Evolutionary conservation across 176 grass and related monocot genomes (phyloP).

Genomic region (Cenchrus fungigraminus): DNA sequence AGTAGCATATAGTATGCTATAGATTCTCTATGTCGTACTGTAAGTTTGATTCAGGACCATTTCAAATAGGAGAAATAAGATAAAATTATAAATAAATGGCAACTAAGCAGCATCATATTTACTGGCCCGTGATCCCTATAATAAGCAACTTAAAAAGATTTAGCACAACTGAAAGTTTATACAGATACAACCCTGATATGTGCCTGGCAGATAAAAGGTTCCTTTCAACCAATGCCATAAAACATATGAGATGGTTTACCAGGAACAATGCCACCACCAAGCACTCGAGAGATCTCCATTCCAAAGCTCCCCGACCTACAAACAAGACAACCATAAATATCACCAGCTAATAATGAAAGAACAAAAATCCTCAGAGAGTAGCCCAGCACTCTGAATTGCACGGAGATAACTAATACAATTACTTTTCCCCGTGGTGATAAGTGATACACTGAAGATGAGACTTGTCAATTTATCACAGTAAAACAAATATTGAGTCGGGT

Average conservation of each 20-base stretch:
- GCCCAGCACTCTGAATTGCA: neutral
- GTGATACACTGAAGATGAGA: neutral
- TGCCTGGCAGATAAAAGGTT: neutral
- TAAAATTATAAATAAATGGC: neutral
- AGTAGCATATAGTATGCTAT: neutral
- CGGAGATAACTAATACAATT: neutral
- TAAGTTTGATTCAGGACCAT: neutral
- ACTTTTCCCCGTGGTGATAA: neutral
- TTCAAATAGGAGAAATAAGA: neutral
- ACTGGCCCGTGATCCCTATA: neutral
- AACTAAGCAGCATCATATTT: neutral
- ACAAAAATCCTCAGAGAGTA: neutral
- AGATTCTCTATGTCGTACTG: neutral
- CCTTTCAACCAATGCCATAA: conserved; percentile 7
- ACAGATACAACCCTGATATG: conserved; percentile 10
- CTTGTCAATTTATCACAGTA: neutral
- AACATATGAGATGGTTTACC: conserved; percentile 50
- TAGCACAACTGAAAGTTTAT: neutral
- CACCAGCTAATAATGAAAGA: conserved; percentile 12
- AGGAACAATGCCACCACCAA: conserved; percentile 93
- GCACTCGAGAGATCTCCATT: conserved; percentile 72
- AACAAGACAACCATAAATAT: neutral
- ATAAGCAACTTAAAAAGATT: neutral
- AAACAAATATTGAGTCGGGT: neutral
- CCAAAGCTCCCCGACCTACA: conserved; percentile 77